A percentile compares a stretch with the other conserved stretches of the same genome.
phyloP scores from a whole-genome alignment of 441 rosid species.

The Sinapis alba region DNA sequence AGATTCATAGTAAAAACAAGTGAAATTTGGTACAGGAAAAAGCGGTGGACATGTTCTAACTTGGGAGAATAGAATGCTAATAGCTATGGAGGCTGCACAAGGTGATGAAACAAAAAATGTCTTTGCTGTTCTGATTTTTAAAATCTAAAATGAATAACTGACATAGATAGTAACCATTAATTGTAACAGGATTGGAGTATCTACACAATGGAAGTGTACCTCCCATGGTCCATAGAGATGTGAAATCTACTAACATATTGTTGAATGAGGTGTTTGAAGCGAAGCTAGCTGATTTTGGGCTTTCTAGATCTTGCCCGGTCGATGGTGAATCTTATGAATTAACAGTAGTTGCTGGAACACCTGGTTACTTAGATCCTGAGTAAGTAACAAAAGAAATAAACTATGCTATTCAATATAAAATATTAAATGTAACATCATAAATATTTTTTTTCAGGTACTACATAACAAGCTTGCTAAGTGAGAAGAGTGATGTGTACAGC shows the following conservation, averaged over 20 bases:
- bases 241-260: neutral
- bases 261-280: neutral
- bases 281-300: neutral
- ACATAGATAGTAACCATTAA: neutral
- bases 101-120: slow-evolving; percentile 30
- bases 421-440: neutral
- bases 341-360: neutral
- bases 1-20: neutral
- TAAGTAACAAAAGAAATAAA: neutral
- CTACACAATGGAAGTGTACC: neutral
- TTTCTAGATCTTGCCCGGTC: neutral
- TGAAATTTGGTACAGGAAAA: slow-evolving; percentile 12
- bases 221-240: slow-evolving; percentile 1
- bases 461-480: neutral
- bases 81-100: slow-evolving; percentile 56
- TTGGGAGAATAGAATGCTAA: slow-evolving; percentile 48
- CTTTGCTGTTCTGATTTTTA: neutral
- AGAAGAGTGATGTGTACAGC: neutral
- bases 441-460: neutral
- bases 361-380: neutral
- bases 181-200: neutral
- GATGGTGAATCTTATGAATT: neutral
- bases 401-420: neutral
- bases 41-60: slow-evolving; percentile 24
- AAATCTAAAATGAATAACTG: neutral